Conservation (phyloP, 306 rosid genomes). For the Prinsepia uniflora region DNA sequence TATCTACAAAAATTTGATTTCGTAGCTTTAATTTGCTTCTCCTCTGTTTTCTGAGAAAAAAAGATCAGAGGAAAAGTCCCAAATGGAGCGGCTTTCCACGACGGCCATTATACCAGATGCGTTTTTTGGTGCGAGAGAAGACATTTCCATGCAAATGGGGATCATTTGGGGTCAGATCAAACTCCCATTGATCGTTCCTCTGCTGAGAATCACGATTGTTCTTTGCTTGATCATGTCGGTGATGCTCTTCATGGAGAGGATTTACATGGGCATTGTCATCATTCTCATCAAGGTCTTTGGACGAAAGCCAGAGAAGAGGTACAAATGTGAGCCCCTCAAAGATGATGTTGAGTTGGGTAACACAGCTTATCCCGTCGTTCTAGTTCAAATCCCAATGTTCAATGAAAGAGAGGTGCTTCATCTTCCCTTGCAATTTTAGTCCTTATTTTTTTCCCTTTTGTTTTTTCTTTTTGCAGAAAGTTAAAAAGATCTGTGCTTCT, state of each 20-base stretch:
- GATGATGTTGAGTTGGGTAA: slow-evolving; percentile 74
- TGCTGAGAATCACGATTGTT: slow-evolving; percentile 45
- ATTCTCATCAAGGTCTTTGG: slow-evolving; percentile 49
- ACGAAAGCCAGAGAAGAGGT: slow-evolving; percentile 63
- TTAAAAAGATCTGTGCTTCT: background rate
- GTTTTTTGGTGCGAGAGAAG: slow-evolving; percentile 46
- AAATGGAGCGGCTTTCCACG: slow-evolving; percentile 58
- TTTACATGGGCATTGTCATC: slow-evolving; percentile 67
- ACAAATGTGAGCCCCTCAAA: slow-evolving; percentile 72
- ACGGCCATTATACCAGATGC: slow-evolving; percentile 42
- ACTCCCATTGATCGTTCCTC: slow-evolving; percentile 64
- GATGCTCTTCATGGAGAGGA: slow-evolving; percentile 66
- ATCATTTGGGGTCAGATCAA: slow-evolving; percentile 53
- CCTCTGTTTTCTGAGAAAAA: slow-evolving; percentile 4
- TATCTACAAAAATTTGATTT: slow-evolving; percentile 16
- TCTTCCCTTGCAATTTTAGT: too few relatives aligned
- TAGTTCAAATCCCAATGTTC: slow-evolving; percentile 88
- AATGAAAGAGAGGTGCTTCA: slow-evolving; percentile 79
- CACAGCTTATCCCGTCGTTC: slow-evolving; percentile 65
- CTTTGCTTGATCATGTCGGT: slow-evolving; percentile 63
- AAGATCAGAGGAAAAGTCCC: background rate
- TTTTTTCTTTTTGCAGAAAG: background rate
- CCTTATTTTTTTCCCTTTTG: too few relatives aligned
- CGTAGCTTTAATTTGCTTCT: background rate
- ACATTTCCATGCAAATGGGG: slow-evolving; percentile 40